phyloP scores from a whole-genome alignment of 768 basidiomycete species.

The Hericium coralloides region DNA sequence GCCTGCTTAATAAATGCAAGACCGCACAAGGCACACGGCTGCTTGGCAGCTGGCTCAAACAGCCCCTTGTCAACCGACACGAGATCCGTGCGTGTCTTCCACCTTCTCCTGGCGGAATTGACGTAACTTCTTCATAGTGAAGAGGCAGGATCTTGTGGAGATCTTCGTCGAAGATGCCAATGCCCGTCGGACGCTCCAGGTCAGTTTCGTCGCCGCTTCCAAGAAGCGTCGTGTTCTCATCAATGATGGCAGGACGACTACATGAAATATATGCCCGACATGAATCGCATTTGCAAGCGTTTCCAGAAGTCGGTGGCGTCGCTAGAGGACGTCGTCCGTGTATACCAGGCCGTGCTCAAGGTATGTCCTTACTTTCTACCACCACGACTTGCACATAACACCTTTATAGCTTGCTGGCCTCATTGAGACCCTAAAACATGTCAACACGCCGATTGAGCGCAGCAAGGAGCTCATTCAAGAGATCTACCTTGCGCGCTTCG shows the following conservation, averaged over 20 bases:
- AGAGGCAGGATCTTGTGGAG: conserved; percentile 83
- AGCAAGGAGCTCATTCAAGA: conserved; percentile 54
- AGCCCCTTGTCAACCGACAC: conserved; percentile 89
- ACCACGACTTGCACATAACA: background rate
- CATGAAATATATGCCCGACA: conserved; percentile 87
- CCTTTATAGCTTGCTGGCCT: conserved; percentile 60
- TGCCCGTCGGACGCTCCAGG: conserved; percentile 65
- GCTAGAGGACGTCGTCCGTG: conserved; percentile 90
- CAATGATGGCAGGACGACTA: conserved; percentile 58
- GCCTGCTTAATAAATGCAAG: conserved; percentile 90
- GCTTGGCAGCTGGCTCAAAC: conserved; percentile 89
- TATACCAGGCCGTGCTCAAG: conserved; percentile 88
- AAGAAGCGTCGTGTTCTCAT: background rate
- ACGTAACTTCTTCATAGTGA: conserved; percentile 36
- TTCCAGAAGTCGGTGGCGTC: conserved; percentile 80
- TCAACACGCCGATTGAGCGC: conserved; percentile 36
- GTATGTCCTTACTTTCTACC: conserved; percentile 27
- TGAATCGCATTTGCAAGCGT: conserved; percentile 84
- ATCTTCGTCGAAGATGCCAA: conserved; percentile 74
- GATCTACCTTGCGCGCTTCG: conserved; percentile 51
- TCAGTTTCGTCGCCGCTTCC: conserved; percentile 20
- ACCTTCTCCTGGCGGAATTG: background rate
- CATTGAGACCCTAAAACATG: conserved; percentile 49
- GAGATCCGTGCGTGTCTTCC: conserved; percentile 61
- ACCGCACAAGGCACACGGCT: conserved; percentile 89